Conservation (phyloP, 768 basidiomycete genomes). For the Amanita brunnescens region DNA sequence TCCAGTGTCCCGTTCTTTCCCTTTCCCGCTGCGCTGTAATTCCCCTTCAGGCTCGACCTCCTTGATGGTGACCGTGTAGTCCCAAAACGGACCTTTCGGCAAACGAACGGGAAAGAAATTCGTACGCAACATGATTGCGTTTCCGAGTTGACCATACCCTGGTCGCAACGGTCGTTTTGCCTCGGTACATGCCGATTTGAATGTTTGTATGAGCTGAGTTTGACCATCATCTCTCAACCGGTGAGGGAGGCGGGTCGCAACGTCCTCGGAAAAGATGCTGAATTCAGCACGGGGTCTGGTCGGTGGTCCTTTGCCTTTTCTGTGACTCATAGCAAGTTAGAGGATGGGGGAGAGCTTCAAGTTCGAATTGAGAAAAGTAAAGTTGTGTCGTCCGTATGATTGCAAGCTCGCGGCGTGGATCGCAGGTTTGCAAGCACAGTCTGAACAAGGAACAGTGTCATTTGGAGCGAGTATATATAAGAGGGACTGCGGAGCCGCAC, state of each 20-base stretch:
- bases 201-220: constrained; percentile 29
- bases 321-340: too few relatives aligned
- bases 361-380: too few relatives aligned
- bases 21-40: constrained; percentile 15
- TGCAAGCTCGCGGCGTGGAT: too few relatives aligned
- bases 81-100: constrained; percentile 40
- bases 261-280: too few relatives aligned
- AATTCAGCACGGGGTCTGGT: too few relatives aligned
- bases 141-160: constrained; percentile 46
- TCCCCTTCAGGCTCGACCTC: constrained; percentile 36
- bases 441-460: too few relatives aligned
- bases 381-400: too few relatives aligned
- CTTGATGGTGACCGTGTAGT: constrained; percentile 48
- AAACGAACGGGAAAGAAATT: constrained; percentile 54
- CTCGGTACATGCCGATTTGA: constrained; percentile 23
- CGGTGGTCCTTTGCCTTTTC: too few relatives aligned
- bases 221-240: constrained; percentile 26
- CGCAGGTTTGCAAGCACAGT: too few relatives aligned
- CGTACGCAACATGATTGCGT: constrained; percentile 39
- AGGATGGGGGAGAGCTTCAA: too few relatives aligned
- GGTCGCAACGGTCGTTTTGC: constrained; percentile 42
- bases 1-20: constrained; percentile 17
- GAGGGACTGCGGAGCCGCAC: too few relatives aligned
- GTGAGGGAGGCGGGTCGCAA: constrained; percentile 16
- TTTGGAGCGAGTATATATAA: too few relatives aligned